Evolutionary conservation across 176 grass and related monocot genomes (phyloP), one percentile per base, ranked within the genome.

Genomic region (Themeda triandra): DNA sequence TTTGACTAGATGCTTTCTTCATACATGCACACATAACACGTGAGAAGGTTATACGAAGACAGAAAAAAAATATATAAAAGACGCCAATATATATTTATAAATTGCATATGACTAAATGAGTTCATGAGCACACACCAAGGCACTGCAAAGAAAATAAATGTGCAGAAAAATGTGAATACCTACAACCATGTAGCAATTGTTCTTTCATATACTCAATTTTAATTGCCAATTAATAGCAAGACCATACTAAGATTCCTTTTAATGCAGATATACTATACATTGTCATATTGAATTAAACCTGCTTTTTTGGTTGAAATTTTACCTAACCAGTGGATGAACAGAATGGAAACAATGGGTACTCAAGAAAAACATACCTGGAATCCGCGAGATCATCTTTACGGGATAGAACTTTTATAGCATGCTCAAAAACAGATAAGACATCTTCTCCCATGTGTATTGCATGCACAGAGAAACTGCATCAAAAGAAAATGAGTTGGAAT

Each of bases 391-490:
- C 74, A 79, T 98, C 96, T 68, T 78, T 86, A 83, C 86, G 83
- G 59, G 93, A 98, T 56, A 98, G 88, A 92, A 83, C 86, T 90
- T 91, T 94, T 79, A 94, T 78, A 87, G 93, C 96, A 73, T 93
- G 85, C 75, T 95, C 86, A 88, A 98, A 95, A 88, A 98, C 89
- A 79, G 93, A 94, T 63, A 90, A 89, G 49, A 86, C 86, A 69
- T 95, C 88, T 92, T 98, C 91, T 86, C 93, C 91, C 92, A 95
- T 90, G 75, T 90, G 89, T 85, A 98, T 88, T 13, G 83, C 96
- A 84, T 98, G 96, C 23, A 95, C 91, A 0, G 96, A 95, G 68
- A 98, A 95, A 82, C 95, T 97, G 86, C 81, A 88, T 70, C 76
- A 19, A 83, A 35, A 81, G 31, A 83, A 83, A 73, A 4, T 60